Evolutionary conservation across 2,329 filamentous ascomycete species (phyloP), one percentile per base, ranked within the genome.

Genomic region (Colletotrichum godetiae): DNA sequence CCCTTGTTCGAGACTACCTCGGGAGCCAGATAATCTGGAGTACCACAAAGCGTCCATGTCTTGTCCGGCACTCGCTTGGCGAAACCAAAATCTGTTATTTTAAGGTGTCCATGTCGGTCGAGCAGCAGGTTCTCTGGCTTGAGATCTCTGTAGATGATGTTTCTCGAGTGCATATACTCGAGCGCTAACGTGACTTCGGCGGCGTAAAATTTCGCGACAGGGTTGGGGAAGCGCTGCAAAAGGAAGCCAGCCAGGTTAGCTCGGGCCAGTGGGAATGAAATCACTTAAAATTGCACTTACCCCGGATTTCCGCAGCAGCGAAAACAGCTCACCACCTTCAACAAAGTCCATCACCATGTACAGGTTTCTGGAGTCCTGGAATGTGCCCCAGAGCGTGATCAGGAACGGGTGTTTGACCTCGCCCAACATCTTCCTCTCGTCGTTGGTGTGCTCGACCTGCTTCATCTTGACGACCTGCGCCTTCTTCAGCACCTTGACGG

Each of bases 271-370:
- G 57, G 37, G 37, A 31, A 27, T 7, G 35, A 22, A 29, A 27
- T n/a, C 59, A 27, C 42, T 64, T 37, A 33, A 31, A 55, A 53
- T 33, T 22, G 60, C 31, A 85, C 88, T 84, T 89, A 90, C 90
- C 89, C 96, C 92, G 88, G 96, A 98, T 84, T 99, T 98, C 78
- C 97, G 90, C 78, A 99, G 87, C 79, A 99, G 85, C 77, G 96
- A 98, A 83, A 99, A 99, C 67, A 99, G 88, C 87, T 99, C 97
- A 80, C 97, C 97, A 77, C 97, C 97, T 84, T 99, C 97, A 67
- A 99, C 96, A 86, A 99, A 99, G 84, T 99, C 97, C 97, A 99
- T 99, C 79, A 99, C 97, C 97, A 99, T 99, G 89, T 99, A 99
- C 46, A 99, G 87, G 82, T 98, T 98, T 85, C 92, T 95, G 63